phyloP scores from a whole-genome alignment of 2,329 filamentous ascomycete genomes.

The Penicillium sp. region DNA sequence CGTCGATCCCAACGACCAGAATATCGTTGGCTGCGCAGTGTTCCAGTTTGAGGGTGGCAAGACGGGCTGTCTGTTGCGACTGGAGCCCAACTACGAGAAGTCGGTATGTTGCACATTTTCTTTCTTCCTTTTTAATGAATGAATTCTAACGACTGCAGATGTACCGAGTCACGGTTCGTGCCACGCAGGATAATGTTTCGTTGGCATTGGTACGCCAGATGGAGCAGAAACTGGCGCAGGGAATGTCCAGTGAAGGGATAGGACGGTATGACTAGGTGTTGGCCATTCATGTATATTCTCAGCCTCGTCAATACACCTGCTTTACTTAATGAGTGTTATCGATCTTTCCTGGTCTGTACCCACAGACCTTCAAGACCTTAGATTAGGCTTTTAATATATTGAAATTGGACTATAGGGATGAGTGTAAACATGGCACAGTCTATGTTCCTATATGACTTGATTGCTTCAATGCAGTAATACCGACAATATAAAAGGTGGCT shows the following conservation, averaged over 20 bases:
- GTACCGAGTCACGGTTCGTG: slow-evolving; percentile 88
- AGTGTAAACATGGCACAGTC: too few species aligned
- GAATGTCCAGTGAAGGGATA: slow-evolving; percentile 24
- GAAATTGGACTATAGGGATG: too few species aligned
- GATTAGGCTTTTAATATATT: too few species aligned
- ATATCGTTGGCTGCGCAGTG: slow-evolving; percentile 85
- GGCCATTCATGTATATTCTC: slow-evolving; percentile 20
- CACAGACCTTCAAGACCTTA: too few species aligned
- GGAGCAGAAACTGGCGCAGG: slow-evolving; percentile 69
- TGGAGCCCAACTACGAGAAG: slow-evolving; percentile 90
- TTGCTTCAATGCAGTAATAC: too few species aligned
- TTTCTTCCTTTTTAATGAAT: too few species aligned
- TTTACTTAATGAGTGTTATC: too few species aligned
- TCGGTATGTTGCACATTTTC: slow-evolving; percentile 71
- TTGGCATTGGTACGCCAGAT: slow-evolving; percentile 74
- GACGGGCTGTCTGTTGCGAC: slow-evolving; percentile 83
- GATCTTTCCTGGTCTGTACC: too few species aligned
- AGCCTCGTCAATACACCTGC: slow-evolving; percentile 1
- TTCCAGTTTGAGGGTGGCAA: slow-evolving; percentile 73
- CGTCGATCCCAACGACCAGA: slow-evolving; percentile 88
- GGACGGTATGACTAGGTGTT: slow-evolving; percentile 4
- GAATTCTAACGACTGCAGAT: slow-evolving; percentile 55
- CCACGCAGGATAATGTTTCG: slow-evolving; percentile 86
- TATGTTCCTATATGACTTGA: too few species aligned
- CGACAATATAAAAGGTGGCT: too few species aligned